Conservation (phyloP, 768 basidiomycete genomes). For the Termitomyces sp. region DNA sequence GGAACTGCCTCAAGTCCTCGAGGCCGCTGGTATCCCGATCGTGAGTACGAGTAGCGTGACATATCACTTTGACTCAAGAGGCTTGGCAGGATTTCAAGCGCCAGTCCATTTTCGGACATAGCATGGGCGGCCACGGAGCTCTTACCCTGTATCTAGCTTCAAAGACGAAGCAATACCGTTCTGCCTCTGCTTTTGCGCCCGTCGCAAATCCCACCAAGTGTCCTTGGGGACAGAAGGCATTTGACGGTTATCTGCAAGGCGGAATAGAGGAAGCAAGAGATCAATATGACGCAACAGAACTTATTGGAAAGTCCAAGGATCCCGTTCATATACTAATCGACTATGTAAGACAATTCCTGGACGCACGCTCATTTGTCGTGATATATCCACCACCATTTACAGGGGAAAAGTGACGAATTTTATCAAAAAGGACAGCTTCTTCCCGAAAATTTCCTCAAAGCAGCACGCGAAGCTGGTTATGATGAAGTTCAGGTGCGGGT, state of each 20-base stretch:
- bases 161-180: conserved; percentile 65
- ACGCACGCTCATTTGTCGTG: neutral
- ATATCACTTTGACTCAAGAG: neutral
- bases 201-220: conserved; percentile 81
- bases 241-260: conserved; percentile 75
- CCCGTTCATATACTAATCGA: conserved; percentile 81
- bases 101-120: conserved; percentile 92
- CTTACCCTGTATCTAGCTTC: conserved; percentile 85
- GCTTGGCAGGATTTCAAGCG: conserved; percentile 64
- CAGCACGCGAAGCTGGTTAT: conserved; percentile 68
- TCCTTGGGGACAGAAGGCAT: conserved; percentile 92
- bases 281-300: conserved; percentile 80
- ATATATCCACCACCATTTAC: conserved; percentile 1
- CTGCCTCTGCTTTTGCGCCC: conserved; percentile 86
- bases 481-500: conserved; percentile 75
- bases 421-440: conserved; percentile 83
- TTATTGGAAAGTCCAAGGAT: conserved; percentile 58
- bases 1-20: conserved; percentile 80
- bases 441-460: conserved; percentile 83
- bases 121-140: conserved; percentile 97
- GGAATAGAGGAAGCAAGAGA: conserved; percentile 70
- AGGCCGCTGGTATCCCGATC: conserved; percentile 68
- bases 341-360: conserved; percentile 47
- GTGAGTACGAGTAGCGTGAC: conserved; percentile 36
- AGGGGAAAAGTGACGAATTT: conserved; percentile 83